Percentiles rank a stretch among this genome's conserved stretches.
Conservation (phyloP, 2,329 filamentous ascomycete species). For the Cladosporium cucumerinum region DNA sequence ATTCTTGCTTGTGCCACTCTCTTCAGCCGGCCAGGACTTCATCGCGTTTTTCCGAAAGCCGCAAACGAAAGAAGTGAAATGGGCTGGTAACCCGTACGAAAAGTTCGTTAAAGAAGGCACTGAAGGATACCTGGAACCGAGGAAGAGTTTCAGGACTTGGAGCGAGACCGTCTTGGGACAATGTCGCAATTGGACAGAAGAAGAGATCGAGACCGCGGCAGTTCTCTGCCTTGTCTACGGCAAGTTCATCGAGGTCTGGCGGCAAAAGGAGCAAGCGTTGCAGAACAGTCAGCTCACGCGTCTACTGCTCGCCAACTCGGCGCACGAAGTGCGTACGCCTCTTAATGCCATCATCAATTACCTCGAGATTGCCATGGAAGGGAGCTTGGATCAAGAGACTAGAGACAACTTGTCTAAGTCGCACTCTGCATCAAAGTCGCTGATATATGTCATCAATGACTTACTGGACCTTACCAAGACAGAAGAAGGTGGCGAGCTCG, state of each 20-base stretch:
- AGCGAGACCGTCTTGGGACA: constrained; percentile 76
- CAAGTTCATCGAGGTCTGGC: constrained; percentile 88
- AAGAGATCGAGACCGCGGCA: constrained; percentile 84
- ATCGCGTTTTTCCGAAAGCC: constrained; percentile 86
- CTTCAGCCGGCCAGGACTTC: constrained; percentile 72
- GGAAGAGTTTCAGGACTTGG: constrained; percentile 77
- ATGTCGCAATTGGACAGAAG: constrained; percentile 83
- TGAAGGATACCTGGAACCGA: constrained; percentile 69
- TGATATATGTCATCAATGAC: constrained; percentile 94
- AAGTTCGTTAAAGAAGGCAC: constrained; percentile 72
- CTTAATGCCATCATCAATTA: constrained; percentile 95
- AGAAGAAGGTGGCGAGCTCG: constrained; percentile 72
- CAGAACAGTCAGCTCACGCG: constrained; percentile 78
- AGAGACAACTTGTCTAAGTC: constrained; percentile 80
- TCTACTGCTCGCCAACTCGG: constrained; percentile 78
- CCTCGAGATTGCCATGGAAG: constrained; percentile 84
- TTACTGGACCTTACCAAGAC: constrained; percentile 83
- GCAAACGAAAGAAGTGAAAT: constrained; percentile 73
- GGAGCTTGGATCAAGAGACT: constrained; percentile 73
- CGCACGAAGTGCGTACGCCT: constrained; percentile 86
- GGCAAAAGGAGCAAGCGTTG: constrained; percentile 80
- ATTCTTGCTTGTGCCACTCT: constrained; percentile 76
- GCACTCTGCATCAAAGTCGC: constrained; percentile 84
- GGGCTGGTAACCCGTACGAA: constrained; percentile 83
- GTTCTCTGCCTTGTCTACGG: constrained; percentile 85